Evolutionary conservation across 2,329 filamentous ascomycete species (phyloP).

Genomic region (Penicillium hordei): DNA sequence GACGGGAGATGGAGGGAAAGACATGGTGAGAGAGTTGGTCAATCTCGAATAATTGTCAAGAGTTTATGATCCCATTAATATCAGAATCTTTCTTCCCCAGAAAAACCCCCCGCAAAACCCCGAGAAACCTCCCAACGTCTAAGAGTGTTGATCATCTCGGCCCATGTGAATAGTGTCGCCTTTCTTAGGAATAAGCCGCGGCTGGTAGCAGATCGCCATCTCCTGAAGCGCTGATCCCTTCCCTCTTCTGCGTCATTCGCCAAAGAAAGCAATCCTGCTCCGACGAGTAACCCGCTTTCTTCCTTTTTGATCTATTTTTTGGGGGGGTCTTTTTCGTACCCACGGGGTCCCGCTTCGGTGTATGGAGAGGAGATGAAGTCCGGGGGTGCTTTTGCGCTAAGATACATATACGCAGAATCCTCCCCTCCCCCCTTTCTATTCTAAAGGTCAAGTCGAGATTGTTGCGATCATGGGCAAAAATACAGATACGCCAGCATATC

Average conservation of each 20-base stretch:
- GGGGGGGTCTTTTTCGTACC: neutral
- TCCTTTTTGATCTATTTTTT: neutral
- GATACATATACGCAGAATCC: constrained; percentile 7
- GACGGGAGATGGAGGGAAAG: constrained; percentile 19
- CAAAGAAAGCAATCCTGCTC: constrained; percentile 20
- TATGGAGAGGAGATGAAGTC: neutral
- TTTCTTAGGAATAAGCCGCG: constrained; percentile 16
- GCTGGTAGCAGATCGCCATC: constrained; percentile 26
- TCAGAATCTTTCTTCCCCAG: neutral
- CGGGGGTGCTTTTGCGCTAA: constrained; percentile 1
- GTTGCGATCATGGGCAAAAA: constrained; percentile 25
- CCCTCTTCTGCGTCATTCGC: constrained; percentile 15
- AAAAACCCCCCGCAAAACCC: constrained; percentile 13
- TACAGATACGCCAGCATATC: constrained; percentile 26
- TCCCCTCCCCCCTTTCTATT: neutral
- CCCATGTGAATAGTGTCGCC: constrained; percentile 23
- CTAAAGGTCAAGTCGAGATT: neutral
- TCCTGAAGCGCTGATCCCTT: constrained; percentile 19
- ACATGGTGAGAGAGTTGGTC: constrained; percentile 8
- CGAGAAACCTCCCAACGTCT: neutral
- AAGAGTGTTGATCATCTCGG: constrained; percentile 5
- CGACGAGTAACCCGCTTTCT: constrained; percentile 8
- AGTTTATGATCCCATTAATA: neutral
- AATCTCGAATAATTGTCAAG: too few relatives aligned
- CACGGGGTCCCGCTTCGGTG: neutral